Conservation (phyloP, 2,329 filamentous ascomycete genomes). For the Nemania sp. region DNA sequence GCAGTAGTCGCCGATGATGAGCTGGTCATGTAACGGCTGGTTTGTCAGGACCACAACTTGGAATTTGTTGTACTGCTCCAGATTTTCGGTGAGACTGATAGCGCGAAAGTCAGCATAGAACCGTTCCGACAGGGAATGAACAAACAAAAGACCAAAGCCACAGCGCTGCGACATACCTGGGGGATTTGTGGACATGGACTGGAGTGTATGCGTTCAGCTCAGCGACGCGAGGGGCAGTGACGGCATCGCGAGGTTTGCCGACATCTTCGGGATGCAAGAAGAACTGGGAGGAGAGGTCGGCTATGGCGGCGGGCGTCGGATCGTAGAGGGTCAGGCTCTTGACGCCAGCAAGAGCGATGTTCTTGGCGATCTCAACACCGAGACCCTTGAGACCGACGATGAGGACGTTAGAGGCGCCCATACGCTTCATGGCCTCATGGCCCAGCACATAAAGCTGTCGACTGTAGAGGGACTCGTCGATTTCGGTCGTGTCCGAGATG, state of each 20-base stretch:
- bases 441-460: constrained; percentile 73
- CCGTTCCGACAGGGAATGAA: background rate
- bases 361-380: constrained; percentile 98
- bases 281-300: constrained; percentile 96
- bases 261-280: constrained; percentile 89
- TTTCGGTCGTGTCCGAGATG: constrained; percentile 57
- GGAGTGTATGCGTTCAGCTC: constrained; percentile 98
- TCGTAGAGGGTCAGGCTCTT: constrained; percentile 96
- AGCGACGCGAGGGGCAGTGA: constrained; percentile 85
- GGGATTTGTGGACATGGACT: constrained; percentile 72
- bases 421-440: constrained; percentile 94
- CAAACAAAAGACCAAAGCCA: constrained; percentile 8
- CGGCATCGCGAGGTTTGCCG: constrained; percentile 85
- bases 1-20: constrained; percentile 87
- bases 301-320: constrained; percentile 78
- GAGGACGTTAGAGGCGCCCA: constrained; percentile 94
- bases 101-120: constrained; percentile 30
- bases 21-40: constrained; percentile 78
- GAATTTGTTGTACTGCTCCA: constrained; percentile 84
- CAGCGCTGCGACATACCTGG: constrained; percentile 47
- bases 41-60: constrained; percentile 92
- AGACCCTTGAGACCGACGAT: constrained; percentile 90
- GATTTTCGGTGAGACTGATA: constrained; percentile 71
- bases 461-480: constrained; percentile 76
- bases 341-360: constrained; percentile 95